Conservation (phyloP, 2,329 filamentous ascomycete genomes). For the Graphiopsis chlorocephala region DNA sequence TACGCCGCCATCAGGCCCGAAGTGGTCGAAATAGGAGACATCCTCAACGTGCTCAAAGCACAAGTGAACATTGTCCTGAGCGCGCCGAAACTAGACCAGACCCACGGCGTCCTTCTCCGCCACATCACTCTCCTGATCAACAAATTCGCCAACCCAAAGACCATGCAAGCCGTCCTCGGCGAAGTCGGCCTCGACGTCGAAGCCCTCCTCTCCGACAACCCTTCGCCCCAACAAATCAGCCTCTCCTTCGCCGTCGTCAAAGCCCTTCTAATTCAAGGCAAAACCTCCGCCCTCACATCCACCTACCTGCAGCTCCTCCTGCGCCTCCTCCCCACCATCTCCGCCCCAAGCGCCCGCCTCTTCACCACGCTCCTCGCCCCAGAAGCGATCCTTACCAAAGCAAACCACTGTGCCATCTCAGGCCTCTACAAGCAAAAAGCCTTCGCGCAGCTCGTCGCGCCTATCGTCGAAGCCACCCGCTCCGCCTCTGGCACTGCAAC, state of each 20-base stretch:
- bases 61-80: slow-evolving; percentile 24
- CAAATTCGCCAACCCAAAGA: slow-evolving; percentile 45
- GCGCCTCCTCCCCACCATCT: slow-evolving; percentile 47
- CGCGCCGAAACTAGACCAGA: slow-evolving; percentile 23
- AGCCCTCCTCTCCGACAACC: slow-evolving; percentile 35
- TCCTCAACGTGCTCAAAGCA: slow-evolving; percentile 26
- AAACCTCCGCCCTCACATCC: slow-evolving; percentile 45
- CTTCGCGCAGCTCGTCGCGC: slow-evolving; percentile 58
- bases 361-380: slow-evolving; percentile 60
- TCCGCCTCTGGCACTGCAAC: slow-evolving; percentile 24
- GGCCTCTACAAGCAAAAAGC: slow-evolving; percentile 62
- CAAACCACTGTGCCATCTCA: slow-evolving; percentile 61
- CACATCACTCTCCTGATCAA: slow-evolving; percentile 49
- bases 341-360: slow-evolving; percentile 51
- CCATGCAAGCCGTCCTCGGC: slow-evolving; percentile 37
- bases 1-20: slow-evolving; percentile 33
- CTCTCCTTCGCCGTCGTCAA: slow-evolving; percentile 61
- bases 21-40: slow-evolving; percentile 29
- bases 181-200: slow-evolving; percentile 35
- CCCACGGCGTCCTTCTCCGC: slow-evolving; percentile 38
- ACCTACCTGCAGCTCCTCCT: slow-evolving; percentile 48
- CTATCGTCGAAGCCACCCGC: slow-evolving; percentile 54
- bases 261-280: slow-evolving; percentile 56
- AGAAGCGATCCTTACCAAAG: slow-evolving; percentile 59
- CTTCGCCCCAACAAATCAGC: slow-evolving; percentile 46